Percentiles rank a stretch among this genome's conserved stretches.
Evolutionary conservation across 2,329 filamentous ascomycete species (phyloP).

Genomic region (Aspergillus sp.): DNA sequence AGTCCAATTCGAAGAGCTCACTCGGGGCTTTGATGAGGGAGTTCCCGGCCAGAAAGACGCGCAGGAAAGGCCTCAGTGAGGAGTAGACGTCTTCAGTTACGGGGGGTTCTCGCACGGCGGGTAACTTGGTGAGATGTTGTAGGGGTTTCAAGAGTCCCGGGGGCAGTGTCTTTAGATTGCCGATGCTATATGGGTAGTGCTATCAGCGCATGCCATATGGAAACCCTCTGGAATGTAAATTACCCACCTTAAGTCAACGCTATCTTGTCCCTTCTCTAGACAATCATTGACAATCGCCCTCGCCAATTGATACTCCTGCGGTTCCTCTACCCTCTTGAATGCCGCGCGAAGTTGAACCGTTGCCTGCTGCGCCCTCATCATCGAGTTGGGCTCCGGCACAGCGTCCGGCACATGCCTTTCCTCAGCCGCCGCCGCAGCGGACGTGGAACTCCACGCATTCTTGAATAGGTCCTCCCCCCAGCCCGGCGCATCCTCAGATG

Average conservation of each 20-base stretch:
- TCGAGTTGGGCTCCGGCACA: not conserved
- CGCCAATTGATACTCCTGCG: constrained; percentile 30
- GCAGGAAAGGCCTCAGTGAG: constrained; percentile 35
- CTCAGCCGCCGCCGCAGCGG: not conserved
- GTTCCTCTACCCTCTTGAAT: constrained; percentile 21
- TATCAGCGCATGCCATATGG: not conserved
- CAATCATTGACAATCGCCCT: constrained; percentile 32
- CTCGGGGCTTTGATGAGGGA: constrained; percentile 27
- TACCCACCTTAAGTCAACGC: constrained; percentile 39
- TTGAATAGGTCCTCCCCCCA: constrained; percentile 34
- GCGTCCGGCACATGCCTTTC: not conserved
- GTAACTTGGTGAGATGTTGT: constrained; percentile 34
- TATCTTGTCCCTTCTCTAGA: constrained; percentile 37
- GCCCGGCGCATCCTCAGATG: constrained; percentile 26
- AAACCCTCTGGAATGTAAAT: too few species aligned
- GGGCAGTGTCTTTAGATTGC: constrained; percentile 24
- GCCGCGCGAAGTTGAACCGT: constrained; percentile 9
- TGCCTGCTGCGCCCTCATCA: not conserved
- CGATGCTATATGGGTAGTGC: constrained; percentile 16
- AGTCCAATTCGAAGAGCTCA: constrained; percentile 36
- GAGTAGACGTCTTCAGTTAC: constrained; percentile 30
- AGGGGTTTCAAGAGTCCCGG: constrained; percentile 28
- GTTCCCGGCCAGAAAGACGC: constrained; percentile 39
- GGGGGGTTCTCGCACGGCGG: constrained; percentile 24
- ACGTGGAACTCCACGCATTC: constrained; percentile 13